Conservation (phyloP, 257 asterid genomes). For the Lycium barbarum region DNA sequence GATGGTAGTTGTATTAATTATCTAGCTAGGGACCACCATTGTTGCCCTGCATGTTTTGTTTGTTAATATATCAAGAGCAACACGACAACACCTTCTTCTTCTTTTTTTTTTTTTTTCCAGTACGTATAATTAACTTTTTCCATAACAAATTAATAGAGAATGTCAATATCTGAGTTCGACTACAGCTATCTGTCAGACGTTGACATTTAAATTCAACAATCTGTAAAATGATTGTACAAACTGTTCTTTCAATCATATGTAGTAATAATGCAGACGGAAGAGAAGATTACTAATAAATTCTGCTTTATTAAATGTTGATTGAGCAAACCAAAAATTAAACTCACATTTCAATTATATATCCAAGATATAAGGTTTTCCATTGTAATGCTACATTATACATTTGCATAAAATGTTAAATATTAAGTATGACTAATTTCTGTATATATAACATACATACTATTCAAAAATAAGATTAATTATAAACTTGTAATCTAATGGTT, state of each 20-base stretch:
- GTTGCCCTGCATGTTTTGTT: background rate
- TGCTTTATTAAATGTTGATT: slow-evolving; percentile 10
- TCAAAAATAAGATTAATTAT: too few species aligned
- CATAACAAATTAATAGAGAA: background rate
- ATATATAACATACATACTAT: too few species aligned
- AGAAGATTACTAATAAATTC: background rate
- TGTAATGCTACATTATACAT: background rate
- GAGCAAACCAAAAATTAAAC: too few species aligned
- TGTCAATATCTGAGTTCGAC: background rate
- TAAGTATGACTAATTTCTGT: too few species aligned
- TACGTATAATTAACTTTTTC: background rate
- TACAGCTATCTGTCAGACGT: background rate
- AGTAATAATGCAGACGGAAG: background rate
- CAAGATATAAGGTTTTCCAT: background rate
- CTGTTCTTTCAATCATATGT: slow-evolving; percentile 16
- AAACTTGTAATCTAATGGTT: too few species aligned
- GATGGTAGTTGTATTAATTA: background rate
- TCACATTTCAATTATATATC: background rate
- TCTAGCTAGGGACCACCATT: background rate
- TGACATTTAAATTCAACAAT: background rate
- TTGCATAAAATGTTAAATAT: background rate
- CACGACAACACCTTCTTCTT: background rate
- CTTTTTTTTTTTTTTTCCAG: background rate
- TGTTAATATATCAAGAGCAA: background rate
- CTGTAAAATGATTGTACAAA: background rate